Conservation (phyloP, 768 basidiomycete species). For the Agrocybe praecox region DNA sequence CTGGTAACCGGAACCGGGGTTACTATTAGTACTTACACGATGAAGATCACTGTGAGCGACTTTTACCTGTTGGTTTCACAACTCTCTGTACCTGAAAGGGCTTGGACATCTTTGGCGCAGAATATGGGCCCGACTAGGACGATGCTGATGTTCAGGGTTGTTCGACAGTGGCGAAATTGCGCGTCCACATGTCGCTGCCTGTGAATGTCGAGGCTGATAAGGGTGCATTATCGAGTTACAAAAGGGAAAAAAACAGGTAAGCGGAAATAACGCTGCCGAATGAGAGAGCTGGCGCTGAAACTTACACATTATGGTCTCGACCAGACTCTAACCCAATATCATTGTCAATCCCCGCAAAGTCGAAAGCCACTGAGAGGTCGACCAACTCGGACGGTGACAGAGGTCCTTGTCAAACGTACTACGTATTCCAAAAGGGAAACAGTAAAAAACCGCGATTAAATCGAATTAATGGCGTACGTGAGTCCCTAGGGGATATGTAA, state of each 20-base stretch:
- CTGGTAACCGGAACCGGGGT: background rate
- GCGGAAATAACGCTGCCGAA: background rate
- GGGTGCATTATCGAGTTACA: background rate
- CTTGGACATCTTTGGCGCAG: background rate
- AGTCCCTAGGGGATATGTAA: no score
- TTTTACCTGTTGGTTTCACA: slow-evolving; percentile 15
- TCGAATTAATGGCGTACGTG: background rate
- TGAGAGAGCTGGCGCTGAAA: background rate
- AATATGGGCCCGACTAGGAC: no score
- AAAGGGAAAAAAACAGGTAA: background rate
- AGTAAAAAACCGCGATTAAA: background rate
- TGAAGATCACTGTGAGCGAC: background rate
- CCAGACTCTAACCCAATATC: background rate
- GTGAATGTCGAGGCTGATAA: background rate
- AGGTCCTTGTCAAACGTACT: slow-evolving; percentile 8
- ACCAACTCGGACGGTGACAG: background rate
- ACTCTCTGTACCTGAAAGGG: slow-evolving; percentile 16
- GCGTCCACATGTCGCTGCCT: background rate
- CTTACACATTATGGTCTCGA: background rate
- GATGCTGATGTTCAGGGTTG: background rate
- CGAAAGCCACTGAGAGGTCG: no score
- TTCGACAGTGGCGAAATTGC: background rate
- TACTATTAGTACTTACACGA: background rate
- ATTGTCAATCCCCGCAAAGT: no score
- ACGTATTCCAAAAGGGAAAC: background rate